Percentiles rank a stretch among this genome's conserved stretches.
phyloP scores from a whole-genome alignment of 1,139 yeast genomes.

The Sporopachydermia cereana region DNA sequence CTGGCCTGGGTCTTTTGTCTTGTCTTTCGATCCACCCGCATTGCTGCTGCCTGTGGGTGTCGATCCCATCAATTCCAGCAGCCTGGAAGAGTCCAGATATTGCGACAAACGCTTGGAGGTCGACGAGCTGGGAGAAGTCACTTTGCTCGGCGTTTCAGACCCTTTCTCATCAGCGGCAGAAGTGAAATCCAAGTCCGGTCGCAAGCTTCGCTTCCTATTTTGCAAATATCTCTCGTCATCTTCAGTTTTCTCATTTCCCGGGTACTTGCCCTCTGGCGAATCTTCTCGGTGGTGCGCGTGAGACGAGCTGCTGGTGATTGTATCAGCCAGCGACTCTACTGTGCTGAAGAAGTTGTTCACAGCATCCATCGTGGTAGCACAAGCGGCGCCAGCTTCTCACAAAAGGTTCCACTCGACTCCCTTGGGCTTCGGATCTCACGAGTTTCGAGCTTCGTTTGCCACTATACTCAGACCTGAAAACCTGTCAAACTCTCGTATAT shows the following conservation, averaged over 20 bases:
- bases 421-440: no score
- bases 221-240: background rate
- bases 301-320: background rate
- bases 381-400: no score
- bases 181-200: background rate
- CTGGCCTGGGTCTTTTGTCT: background rate
- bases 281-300: background rate
- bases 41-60: background rate
- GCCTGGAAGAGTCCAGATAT: conserved; percentile 1
- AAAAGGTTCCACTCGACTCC: no score
- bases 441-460: no score
- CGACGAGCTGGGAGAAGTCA: background rate
- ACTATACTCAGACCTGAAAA: no score
- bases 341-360: conserved; percentile 2
- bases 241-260: background rate
- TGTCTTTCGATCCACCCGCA: background rate
- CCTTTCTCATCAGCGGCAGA: background rate
- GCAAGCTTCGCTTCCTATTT: no score
- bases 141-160: background rate
- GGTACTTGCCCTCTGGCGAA: background rate
- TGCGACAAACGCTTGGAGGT: conserved; percentile 2
- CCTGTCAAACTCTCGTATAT: no score
- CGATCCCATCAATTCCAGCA: background rate
- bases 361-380: background rate
- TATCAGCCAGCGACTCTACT: conserved; percentile 4